Base-by-base conservation (phyloP, 1,284 basidiomycete genomes). In the Cutaneotrichosporon arboriforme region DNA sequence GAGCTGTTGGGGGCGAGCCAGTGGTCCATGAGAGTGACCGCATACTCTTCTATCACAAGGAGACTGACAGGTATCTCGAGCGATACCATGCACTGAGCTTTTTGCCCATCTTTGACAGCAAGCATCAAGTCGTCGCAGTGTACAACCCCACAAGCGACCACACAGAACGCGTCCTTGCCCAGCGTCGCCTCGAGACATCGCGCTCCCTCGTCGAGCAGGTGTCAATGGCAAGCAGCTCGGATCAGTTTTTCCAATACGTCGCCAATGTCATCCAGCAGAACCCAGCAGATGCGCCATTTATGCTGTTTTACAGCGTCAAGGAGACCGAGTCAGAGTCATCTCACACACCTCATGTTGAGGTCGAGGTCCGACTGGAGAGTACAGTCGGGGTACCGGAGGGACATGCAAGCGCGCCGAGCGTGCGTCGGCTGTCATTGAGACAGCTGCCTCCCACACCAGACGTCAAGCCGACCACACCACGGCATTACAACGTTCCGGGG, bases 71-170 rank as follows among this genome's bases (percentile, higher is more conserved):
- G 1, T 47, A 57, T 12, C 12, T 61, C 15, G 70, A 71, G 54
- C 48, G 49, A 12, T 70, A 71, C 46, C 67, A 68, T 42, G 55
- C 62, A 10, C 67, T 61, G 67, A 57, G 66, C 35, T 68, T 58
- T 26, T 56, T 68, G 2, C 70, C 70, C 10, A 66, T 73, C 46
- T 46, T 18, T 12, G 62, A 48, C 22, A 55, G 54, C 21, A 56
- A 64, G n/a, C 49, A 55, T 20, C 26, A 31, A 10, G 52, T 66
- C 8, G 38, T 69, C 1, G 70, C 62, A 7, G 42, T 71, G 14
- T 69, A 63, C 59, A 69, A 68, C 44, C 62, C 62, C 39, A 61
- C 65, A 0, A 37, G 52, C 1, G 68, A 71, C 14, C 60, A 51
- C 2, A 70, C 69, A n/a, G 59, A 61, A 3, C 42, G 26, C 13